Evolutionary conservation across 805 yeast species (phyloP).

Genomic region (Clavispora asparagi): DNA sequence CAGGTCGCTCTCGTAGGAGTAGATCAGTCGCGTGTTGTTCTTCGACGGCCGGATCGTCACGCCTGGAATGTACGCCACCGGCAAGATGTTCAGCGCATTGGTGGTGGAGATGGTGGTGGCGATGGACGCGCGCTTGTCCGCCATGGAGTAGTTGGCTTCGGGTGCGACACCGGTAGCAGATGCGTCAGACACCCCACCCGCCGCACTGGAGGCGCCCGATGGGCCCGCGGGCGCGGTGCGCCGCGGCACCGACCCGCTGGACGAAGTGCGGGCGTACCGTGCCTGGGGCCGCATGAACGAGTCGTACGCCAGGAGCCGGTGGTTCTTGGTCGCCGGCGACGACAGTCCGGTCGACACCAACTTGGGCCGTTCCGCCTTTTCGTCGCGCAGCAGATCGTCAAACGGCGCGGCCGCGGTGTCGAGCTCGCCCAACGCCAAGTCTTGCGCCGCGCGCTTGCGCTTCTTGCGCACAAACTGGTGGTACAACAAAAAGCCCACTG

Average conservation of each 20-base stretch:
- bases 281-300: slow-evolving; percentile 39
- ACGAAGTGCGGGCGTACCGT: slow-evolving; percentile 9
- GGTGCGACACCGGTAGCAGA: neutral
- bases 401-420: slow-evolving; percentile 3
- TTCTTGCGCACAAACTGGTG: slow-evolving; percentile 28
- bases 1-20: slow-evolving; percentile 38
- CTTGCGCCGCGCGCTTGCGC: slow-evolving; percentile 24
- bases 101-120: slow-evolving; percentile 66
- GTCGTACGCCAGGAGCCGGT: slow-evolving; percentile 36
- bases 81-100: slow-evolving; percentile 81
- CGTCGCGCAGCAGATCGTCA: slow-evolving; percentile 5
- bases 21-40: slow-evolving; percentile 39
- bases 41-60: slow-evolving; percentile 61
- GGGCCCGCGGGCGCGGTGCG: neutral
- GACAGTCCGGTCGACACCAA: slow-evolving; percentile 5
- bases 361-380: slow-evolving; percentile 7
- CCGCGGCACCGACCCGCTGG: slow-evolving; percentile 2
- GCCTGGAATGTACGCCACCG: slow-evolving; percentile 93
- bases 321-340: slow-evolving; percentile 6
- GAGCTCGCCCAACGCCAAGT: slow-evolving; percentile 11
- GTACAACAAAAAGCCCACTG: slow-evolving; percentile 31
- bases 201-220: slow-evolving; percentile 16
- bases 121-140: slow-evolving; percentile 26
- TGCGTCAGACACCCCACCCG: slow-evolving; percentile 2
- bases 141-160: neutral